Conservation (phyloP, 306 rosid genomes). For the Crataegus laevigata region DNA sequence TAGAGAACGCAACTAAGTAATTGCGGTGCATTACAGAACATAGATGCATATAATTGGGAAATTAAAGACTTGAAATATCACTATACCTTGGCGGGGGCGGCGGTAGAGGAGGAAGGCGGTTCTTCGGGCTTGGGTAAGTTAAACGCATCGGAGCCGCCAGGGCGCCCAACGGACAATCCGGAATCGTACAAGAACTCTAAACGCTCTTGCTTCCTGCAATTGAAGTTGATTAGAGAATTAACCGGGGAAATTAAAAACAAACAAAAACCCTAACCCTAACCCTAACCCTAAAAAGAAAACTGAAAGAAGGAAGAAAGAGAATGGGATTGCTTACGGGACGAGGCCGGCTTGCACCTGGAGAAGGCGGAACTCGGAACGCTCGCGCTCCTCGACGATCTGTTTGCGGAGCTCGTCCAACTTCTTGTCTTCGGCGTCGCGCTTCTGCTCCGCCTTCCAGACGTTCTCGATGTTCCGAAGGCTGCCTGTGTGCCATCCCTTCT, state of each 20-base stretch:
- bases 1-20: background rate
- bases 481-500: conserved; percentile 99
- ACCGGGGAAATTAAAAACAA: background rate
- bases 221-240: background rate
- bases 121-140: conserved; percentile 47
- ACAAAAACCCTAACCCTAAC: conserved; percentile 13
- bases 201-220: conserved; percentile 72
- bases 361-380: conserved; percentile 78
- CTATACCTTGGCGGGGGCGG: conserved; percentile 29
- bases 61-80: background rate
- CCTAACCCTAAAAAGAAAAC: conserved; percentile 6
- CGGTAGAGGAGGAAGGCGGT: conserved; percentile 37
- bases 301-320: background rate
- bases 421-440: conserved; percentile 80
- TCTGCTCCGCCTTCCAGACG: conserved; percentile 98
- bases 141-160: conserved; percentile 56
- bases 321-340: conserved; percentile 50
- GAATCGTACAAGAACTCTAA: conserved; percentile 89
- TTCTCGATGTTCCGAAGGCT: conserved; percentile 87
- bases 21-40: background rate
- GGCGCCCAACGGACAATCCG: conserved; percentile 75
- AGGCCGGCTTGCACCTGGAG: conserved; percentile 96
- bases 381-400: conserved; percentile 81
- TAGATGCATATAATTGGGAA: background rate
- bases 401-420: conserved; percentile 91